Percentiles rank a stretch among this genome's conserved stretches.
These are phyloP conservation scores for Elaeis guineensis DNA, from an alignment of 176 grass and related monocot genomes.

Conservation along the genomic window DNA sequence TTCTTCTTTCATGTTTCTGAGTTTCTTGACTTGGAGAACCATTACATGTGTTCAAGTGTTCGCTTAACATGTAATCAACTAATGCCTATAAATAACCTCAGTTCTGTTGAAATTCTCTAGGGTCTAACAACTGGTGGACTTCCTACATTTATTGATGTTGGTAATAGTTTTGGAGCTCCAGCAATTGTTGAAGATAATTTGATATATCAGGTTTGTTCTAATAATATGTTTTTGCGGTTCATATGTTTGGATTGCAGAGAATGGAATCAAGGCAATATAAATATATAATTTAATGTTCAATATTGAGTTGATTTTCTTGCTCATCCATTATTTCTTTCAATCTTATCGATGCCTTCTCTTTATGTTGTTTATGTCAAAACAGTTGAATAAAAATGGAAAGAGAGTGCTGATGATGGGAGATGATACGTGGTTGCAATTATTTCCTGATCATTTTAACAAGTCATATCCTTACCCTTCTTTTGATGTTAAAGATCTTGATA, in stretches of 20 bases:
- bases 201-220: conserved; percentile 75
- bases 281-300: too few species aligned
- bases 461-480: conserved; percentile 96
- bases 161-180: conserved; percentile 89
- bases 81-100: background rate
- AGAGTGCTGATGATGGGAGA: conserved; percentile 96
- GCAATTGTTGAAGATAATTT: conserved; percentile 95
- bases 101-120: conserved; percentile 25
- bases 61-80: background rate
- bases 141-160: conserved; percentile 95
- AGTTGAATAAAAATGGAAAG: conserved; percentile 77
- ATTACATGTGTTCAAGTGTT: too few species aligned
- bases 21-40: too few species aligned
- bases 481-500: conserved; percentile 98
- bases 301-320: too few species aligned
- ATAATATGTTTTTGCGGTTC: too few species aligned
- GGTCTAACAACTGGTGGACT: conserved; percentile 85
- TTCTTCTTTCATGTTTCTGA: too few species aligned
- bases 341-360: background rate
- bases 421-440: conserved; percentile 91
- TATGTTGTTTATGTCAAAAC: conserved; percentile 18
- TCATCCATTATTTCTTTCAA: too few species aligned
- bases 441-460: conserved; percentile 85
- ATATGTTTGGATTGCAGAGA: too few species aligned
- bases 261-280: too few species aligned